Conservation (phyloP, 257 asterid species). For the Solanum lignicaule region DNA sequence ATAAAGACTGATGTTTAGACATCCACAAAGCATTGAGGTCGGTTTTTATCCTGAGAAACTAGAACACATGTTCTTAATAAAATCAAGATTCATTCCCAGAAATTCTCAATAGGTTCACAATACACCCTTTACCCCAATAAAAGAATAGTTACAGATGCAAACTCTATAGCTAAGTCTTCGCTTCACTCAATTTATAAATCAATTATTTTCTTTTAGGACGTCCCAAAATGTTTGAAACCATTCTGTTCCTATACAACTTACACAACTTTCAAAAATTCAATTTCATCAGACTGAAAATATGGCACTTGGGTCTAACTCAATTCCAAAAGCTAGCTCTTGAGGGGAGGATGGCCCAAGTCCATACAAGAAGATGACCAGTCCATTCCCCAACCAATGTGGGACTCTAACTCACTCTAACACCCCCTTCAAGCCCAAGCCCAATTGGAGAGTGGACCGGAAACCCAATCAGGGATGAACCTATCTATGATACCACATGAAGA, state of each 20-base stretch:
- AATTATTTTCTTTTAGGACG: background rate
- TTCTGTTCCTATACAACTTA: background rate
- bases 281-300: background rate
- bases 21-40: background rate
- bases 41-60: background rate
- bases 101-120: background rate
- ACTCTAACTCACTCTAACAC: background rate
- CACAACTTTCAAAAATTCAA: background rate
- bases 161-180: background rate
- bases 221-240: background rate
- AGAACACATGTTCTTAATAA: background rate
- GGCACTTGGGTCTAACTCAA: background rate
- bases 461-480: background rate
- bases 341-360: background rate
- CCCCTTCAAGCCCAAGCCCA: background rate
- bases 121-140: background rate
- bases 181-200: background rate
- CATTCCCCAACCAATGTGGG: background rate
- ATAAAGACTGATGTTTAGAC: background rate
- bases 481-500: background rate
- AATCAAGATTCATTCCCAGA: background rate
- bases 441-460: background rate
- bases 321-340: background rate
- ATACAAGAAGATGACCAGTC: background rate
- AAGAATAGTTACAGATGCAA: background rate